Evolutionary conservation across 1,139 yeast species (phyloP), one percentile per base, ranked within the genome.

Genomic region (Yarrowia galli): DNA sequence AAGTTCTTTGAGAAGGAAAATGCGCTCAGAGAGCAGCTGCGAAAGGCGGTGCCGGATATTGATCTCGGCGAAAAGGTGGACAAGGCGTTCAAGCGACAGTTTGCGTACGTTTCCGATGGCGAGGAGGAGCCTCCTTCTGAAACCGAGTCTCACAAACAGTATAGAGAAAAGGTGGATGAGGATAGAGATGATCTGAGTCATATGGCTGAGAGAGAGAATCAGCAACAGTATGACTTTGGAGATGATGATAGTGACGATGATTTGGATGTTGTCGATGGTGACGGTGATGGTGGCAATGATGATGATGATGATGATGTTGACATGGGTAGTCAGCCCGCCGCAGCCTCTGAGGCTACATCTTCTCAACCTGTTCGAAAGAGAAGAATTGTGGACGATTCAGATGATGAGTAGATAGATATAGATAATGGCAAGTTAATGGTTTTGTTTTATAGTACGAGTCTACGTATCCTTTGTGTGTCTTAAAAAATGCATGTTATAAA

Each of bases 1-100:
- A 80, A 74, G 35, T 89, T 89, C 75, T 89, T 85, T 74, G 87
- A 78, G 58, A 81, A 86, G 69, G 96, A 89, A 74, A 82, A 81
- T 69, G 77, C 79, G 69, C 79, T 89, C 68, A 83, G 91, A 69
- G 79, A 75, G 36, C 68, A 79, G 12, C 70, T 81, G 67, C 74
- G 72, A 56, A 69, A 69, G 9, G 67, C 60, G 2, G 40, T 42
- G 5, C 43, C 38, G 9, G 16, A 16, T 0, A 18, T 43, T 12
- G 16, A 8, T 25, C 51, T 58, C 0, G 64, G 28, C 2, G 36
- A 42, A 15, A 16, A 54, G 23, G 61, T 54, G 3, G 61, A 38
- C 12, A 40, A 13, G 13, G 61, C 40, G 15, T 54, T 22, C 25
- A 54, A 54, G 13, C 20, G 61, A 7, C 61, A 40, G 36, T 40